Percentiles rank a stretch among this genome's conserved stretches.
Conservation (phyloP, 768 basidiomycete genomes). For the Tricholoma bakamatsutake region DNA sequence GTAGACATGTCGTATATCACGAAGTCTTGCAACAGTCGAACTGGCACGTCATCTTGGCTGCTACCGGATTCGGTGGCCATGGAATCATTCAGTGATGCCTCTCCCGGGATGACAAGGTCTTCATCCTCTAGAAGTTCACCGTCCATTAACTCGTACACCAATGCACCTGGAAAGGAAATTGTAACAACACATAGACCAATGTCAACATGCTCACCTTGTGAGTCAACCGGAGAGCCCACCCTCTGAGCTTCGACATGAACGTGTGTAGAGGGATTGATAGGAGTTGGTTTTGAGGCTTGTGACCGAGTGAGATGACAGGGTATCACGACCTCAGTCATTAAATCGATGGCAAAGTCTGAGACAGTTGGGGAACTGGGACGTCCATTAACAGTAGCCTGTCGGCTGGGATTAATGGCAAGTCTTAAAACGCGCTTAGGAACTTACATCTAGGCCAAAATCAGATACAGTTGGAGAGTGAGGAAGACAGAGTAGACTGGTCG, state of each 20-base stretch:
- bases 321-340: not conserved
- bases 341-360: constrained; percentile 13
- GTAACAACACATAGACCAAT: not conserved
- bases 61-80: constrained; percentile 15
- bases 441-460: constrained; percentile 7
- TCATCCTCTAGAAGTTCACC: constrained; percentile 35
- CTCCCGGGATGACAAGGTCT: constrained; percentile 37
- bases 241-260: not conserved
- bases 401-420: not conserved
- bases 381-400: not conserved
- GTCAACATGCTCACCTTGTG: not conserved
- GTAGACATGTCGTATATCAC: constrained; percentile 39
- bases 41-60: constrained; percentile 39
- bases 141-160: constrained; percentile 12
- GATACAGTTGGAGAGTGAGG: constrained; percentile 14
- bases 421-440: not conserved
- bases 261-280: constrained; percentile 9
- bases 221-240: not conserved
- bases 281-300: not conserved
- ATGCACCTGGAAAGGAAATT: constrained; percentile 1
- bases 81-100: constrained; percentile 22
- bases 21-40: constrained; percentile 53
- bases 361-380: constrained; percentile 16
- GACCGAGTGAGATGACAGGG: not conserved
- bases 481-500: not conserved